Percentiles rank a stretch among this genome's conserved stretches.
phyloP scores from a whole-genome alignment of 2,329 filamentous ascomycete genomes.

The Paecilomyces fulvus region DNA sequence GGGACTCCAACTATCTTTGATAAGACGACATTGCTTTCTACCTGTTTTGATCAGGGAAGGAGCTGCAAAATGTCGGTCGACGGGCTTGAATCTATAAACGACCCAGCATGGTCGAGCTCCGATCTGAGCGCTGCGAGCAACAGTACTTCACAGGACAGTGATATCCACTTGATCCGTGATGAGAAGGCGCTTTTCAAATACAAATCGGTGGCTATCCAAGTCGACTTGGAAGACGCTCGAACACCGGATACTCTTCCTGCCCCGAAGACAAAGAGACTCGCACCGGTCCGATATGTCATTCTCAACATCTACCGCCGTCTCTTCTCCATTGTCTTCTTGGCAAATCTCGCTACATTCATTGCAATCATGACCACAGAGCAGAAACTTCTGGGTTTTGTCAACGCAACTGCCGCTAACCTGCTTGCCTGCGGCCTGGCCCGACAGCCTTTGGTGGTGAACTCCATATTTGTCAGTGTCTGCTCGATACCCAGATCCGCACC shows the following conservation, averaged over 20 bases:
- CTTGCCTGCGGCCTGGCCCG: slow-evolving; percentile 41
- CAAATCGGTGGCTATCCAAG: neutral
- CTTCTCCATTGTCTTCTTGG: slow-evolving; percentile 32
- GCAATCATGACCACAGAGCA: slow-evolving; percentile 26
- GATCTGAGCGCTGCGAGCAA: neutral
- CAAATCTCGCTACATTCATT: slow-evolving; percentile 31
- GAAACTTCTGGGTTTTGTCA: slow-evolving; percentile 30
- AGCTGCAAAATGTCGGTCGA: neutral
- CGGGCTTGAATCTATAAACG: neutral
- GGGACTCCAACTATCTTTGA: neutral
- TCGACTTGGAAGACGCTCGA: slow-evolving; percentile 19
- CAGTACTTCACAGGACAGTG: neutral
- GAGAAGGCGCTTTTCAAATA: neutral
- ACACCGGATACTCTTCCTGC: slow-evolving; percentile 10
- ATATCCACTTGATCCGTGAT: neutral
- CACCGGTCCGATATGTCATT: slow-evolving; percentile 26
- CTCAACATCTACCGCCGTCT: slow-evolving; percentile 37
- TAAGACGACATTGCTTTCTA: neutral
- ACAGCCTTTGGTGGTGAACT: slow-evolving; percentile 47
- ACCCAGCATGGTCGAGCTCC: neutral
- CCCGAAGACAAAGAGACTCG: slow-evolving; percentile 14
- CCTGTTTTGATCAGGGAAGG: neutral
- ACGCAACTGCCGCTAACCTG: slow-evolving; percentile 40
- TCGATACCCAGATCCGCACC: slow-evolving; percentile 39
- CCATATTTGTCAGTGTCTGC: slow-evolving; percentile 39